phyloP scores from a whole-genome alignment of 2,329 filamentous ascomycete species.

The Dryadomyces quercivorus region DNA sequence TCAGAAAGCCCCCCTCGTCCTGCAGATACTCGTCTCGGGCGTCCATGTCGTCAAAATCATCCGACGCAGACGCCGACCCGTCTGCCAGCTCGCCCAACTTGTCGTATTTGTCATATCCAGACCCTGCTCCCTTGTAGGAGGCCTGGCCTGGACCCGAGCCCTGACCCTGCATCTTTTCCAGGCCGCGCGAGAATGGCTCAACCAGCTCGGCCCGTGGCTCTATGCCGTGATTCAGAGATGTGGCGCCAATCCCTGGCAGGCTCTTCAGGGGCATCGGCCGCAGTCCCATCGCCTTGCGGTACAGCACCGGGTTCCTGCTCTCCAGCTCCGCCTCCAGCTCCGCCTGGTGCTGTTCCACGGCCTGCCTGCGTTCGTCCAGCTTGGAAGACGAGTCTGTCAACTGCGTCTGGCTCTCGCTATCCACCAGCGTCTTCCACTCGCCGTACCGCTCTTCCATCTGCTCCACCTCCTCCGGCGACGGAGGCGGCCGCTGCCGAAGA shows the following conservation, averaged over 20 bases:
- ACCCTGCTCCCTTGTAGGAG: no score
- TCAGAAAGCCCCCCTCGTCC: conserved; percentile 27
- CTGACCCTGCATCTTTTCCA: conserved; percentile 20
- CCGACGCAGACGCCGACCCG: conserved; percentile 7
- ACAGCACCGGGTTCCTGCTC: conserved; percentile 30
- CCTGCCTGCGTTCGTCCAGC: conserved; percentile 27
- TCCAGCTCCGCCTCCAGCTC: conserved; percentile 38
- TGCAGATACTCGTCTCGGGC: conserved; percentile 34
- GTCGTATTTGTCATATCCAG: conserved; percentile 6
- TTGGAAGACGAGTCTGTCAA: conserved; percentile 25
- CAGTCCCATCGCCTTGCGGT: conserved; percentile 29
- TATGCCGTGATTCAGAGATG: conserved; percentile 8
- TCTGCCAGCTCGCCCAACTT: conserved; percentile 11
- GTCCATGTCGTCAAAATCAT: conserved; percentile 27
- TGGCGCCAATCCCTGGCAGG: not conserved
- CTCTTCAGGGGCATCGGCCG: conserved; percentile 6
- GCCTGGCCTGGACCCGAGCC: no score
- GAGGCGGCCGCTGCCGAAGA: conserved; percentile 21
- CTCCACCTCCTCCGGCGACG: conserved; percentile 16
- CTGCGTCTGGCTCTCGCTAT: conserved; percentile 28
- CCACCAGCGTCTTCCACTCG: conserved; percentile 30
- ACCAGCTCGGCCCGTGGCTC: conserved; percentile 17
- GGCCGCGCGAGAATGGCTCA: conserved; percentile 17
- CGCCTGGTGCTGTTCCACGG: conserved; percentile 31
- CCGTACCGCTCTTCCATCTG: conserved; percentile 27